A percentile compares a stretch with the other conserved stretches of the same genome.
Evolutionary conservation across 2,329 filamentous ascomycete species (phyloP).

Genomic region (Fusarium sp.): DNA sequence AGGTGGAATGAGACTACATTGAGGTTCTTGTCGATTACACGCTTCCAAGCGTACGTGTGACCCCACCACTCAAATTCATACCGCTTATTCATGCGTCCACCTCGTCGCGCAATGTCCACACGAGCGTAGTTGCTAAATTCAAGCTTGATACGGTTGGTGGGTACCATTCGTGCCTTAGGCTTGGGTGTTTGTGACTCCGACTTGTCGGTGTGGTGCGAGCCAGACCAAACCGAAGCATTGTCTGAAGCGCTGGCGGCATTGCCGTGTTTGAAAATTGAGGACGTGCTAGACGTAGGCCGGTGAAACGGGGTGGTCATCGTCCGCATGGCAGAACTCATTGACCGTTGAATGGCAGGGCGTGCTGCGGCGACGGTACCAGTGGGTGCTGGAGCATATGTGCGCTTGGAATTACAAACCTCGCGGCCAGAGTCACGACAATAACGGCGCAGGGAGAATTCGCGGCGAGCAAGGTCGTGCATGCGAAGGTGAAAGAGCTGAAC

Average conservation of each 20-base stretch:
- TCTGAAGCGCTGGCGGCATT: constrained; percentile 35
- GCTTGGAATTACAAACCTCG: constrained; percentile 88
- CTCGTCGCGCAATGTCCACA: constrained; percentile 80
- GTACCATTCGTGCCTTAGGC: constrained; percentile 57
- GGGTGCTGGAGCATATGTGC: constrained; percentile 65
- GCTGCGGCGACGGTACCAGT: constrained; percentile 49
- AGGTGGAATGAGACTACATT: constrained; percentile 82
- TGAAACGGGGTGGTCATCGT: constrained; percentile 56
- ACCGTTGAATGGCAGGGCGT: constrained; percentile 62
- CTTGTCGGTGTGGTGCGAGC: constrained; percentile 38
- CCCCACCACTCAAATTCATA: constrained; percentile 98
- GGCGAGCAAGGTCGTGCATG: constrained; percentile 89
- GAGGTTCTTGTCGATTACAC: constrained; percentile 78
- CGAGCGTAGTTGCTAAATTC: constrained; percentile 99
- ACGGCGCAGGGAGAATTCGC: constrained; percentile 89
- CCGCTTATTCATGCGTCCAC: constrained; percentile 73
- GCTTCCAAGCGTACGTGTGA: constrained; percentile 84
- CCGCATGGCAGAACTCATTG: constrained; percentile 60
- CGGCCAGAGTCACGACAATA: constrained; percentile 94
- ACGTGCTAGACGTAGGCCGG: constrained; percentile 43
- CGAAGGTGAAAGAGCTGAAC: constrained; percentile 89
- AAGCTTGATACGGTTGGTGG: constrained; percentile 85
- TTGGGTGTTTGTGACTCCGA: constrained; percentile 45
- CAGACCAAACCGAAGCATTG: constrained; percentile 45
- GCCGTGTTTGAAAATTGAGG: constrained; percentile 42